Conservation (phyloP, 495 filamentous ascomycete species). For the Aspergillus steynii region DNA sequence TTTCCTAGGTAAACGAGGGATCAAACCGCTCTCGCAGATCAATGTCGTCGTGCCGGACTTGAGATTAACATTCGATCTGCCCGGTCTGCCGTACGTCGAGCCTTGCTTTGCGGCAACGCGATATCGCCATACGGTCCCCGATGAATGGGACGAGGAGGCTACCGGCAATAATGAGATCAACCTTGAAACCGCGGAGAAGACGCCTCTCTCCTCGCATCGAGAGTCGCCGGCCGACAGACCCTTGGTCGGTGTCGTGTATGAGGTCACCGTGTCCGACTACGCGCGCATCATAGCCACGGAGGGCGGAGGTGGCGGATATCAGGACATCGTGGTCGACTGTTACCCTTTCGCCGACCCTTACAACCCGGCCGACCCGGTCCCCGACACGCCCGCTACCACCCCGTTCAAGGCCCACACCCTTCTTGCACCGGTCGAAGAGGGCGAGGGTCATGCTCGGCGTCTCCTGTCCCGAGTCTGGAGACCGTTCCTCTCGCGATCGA, state of each 20-base stretch:
- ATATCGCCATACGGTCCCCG: conserved; percentile 46
- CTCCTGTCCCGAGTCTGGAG: conserved; percentile 4
- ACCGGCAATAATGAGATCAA: conserved; percentile 17
- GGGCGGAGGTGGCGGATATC: conserved; percentile 78
- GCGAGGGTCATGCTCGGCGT: conserved; percentile 5
- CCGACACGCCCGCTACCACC: conserved; percentile 35
- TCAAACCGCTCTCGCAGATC: conserved; percentile 73
- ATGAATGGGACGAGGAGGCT: conserved; percentile 9
- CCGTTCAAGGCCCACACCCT: conserved; percentile 62
- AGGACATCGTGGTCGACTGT: conserved; percentile 79
- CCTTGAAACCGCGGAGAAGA: conserved; percentile 30
- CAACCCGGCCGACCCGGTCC: conserved; percentile 38
- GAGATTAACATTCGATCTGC: conserved; percentile 77
- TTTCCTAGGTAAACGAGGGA: conserved; percentile 72
- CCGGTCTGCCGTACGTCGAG: conserved; percentile 83
- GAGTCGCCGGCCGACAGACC: conserved; percentile 69
- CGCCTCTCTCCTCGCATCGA: conserved; percentile 28
- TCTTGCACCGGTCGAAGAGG: conserved; percentile 46
- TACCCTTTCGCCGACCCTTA: conserved; percentile 58
- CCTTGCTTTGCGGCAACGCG: conserved; percentile 89
- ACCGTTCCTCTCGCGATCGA: conserved; percentile 7
- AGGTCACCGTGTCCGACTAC: conserved; percentile 80
- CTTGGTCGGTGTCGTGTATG: conserved; percentile 91
- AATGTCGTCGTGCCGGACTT: conserved; percentile 80
- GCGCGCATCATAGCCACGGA: conserved; percentile 86